These are phyloP conservation scores for Pyricularia pennisetigena DNA, from an alignment of 2,329 filamentous ascomycete species.

Conservation along the genomic window DNA sequence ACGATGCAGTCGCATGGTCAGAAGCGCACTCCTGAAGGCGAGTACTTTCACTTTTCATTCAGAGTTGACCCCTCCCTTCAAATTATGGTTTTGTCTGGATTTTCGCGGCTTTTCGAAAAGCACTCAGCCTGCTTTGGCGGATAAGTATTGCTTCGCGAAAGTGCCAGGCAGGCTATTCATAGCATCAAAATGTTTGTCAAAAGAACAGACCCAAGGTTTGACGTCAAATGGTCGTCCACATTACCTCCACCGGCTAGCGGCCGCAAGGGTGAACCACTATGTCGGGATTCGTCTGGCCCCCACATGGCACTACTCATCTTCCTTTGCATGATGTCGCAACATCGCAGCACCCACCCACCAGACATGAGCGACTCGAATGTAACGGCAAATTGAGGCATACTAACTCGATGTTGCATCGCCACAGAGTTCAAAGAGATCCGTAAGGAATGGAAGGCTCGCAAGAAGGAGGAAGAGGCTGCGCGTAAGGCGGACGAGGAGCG, in stretches of 20 bases:
- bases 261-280: constrained; percentile 27
- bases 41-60: constrained; percentile 21
- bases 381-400: not conserved
- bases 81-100: not conserved
- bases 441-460: constrained; percentile 98
- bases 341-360: not conserved
- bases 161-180: not conserved
- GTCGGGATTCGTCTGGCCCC: constrained; percentile 13
- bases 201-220: not conserved
- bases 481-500: constrained; percentile 90
- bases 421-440: constrained; percentile 98
- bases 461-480: constrained; percentile 93
- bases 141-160: not conserved
- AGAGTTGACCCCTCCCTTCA: not conserved
- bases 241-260: constrained; percentile 10
- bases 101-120: not conserved
- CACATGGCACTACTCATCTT: not conserved
- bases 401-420: not conserved
- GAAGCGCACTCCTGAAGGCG: constrained; percentile 97
- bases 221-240: not conserved
- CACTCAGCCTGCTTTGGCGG: not conserved
- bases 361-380: not conserved
- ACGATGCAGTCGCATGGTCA: constrained; percentile 96
- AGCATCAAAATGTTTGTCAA: not conserved
- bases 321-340: not conserved